These are phyloP conservation scores for Trichoderma brevicompactum DNA, from an alignment of 2,329 filamentous ascomycete genomes.

Conservation along the genomic window DNA sequence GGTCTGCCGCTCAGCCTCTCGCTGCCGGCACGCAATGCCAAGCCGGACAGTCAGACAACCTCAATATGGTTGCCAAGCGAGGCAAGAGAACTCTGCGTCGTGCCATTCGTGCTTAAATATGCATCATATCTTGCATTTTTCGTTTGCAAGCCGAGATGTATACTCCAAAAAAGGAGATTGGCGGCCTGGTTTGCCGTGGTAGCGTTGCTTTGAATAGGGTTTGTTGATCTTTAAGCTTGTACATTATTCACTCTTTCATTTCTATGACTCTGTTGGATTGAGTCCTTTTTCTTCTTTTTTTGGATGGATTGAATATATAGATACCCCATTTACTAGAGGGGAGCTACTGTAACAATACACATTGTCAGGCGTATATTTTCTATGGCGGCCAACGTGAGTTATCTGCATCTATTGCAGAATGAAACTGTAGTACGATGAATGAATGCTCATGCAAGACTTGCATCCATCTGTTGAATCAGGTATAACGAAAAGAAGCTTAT, in stretches of 20 bases:
- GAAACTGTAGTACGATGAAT: too few species aligned
- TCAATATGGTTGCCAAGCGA: constrained; percentile 42
- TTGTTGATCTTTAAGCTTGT: constrained; percentile 7
- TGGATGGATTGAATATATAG: constrained; percentile 3
- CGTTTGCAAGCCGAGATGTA: too few species aligned
- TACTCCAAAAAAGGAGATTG: background rate
- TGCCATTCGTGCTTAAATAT: constrained; percentile 31
- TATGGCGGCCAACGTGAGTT: too few species aligned
- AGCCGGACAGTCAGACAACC: constrained; percentile 45
- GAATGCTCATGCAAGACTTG: too few species aligned
- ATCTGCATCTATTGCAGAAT: too few species aligned
- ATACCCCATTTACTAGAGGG: background rate
- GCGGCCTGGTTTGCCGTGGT: background rate
- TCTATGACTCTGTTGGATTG: background rate
- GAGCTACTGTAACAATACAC: background rate
- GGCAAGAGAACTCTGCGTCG: constrained; percentile 38
- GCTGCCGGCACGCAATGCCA: constrained; percentile 53
- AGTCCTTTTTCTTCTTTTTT: too few species aligned
- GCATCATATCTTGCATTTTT: too few species aligned
- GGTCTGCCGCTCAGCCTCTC: constrained; percentile 50
- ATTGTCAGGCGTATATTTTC: background rate
- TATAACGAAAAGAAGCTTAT: too few species aligned
- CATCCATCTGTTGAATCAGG: too few species aligned
- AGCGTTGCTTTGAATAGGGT: background rate
- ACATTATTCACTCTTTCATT: constrained; percentile 6